phyloP scores from a whole-genome alignment of 2,329 filamentous ascomycete species.

The Neofusicoccum umdonicola region DNA sequence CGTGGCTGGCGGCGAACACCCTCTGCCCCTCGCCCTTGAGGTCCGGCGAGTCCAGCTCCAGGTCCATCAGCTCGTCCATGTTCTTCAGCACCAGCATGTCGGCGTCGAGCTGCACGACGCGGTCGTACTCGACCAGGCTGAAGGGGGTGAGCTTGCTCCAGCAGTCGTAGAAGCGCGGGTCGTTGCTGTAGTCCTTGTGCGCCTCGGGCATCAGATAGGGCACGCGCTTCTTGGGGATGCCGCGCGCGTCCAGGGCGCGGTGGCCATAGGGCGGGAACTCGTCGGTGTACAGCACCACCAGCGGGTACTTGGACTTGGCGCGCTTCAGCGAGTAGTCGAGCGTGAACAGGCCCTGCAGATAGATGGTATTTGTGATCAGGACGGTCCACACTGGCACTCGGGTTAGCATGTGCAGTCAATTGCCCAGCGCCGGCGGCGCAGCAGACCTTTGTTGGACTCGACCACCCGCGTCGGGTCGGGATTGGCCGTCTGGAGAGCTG shows the following conservation, averaged over 20 bases:
- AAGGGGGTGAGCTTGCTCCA: conserved; percentile 87
- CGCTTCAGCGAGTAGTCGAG: conserved; percentile 74
- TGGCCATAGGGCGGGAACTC: conserved; percentile 68
- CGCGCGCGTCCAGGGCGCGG: conserved; percentile 64
- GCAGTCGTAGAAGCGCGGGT: conserved; percentile 84
- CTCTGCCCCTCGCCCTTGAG: conserved; percentile 54
- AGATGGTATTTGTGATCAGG: conserved; percentile 79
- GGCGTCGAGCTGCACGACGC: conserved; percentile 80
- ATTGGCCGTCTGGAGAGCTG: conserved; percentile 18
- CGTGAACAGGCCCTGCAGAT: conserved; percentile 78
- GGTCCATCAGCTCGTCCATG: conserved; percentile 91
- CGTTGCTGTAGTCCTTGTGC: conserved; percentile 67
- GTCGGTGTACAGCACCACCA: conserved; percentile 81
- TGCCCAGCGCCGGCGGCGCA: not conserved
- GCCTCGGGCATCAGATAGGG: conserved; percentile 68
- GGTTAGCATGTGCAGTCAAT: conserved; percentile 7
- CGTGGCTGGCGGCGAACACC: conserved; percentile 81
- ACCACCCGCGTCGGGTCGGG: conserved; percentile 28
- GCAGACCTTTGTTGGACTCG: conserved; percentile 37
- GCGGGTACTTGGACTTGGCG: conserved; percentile 66
- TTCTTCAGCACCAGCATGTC: conserved; percentile 83
- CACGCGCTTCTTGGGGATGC: conserved; percentile 68
- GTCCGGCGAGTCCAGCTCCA: conserved; percentile 63
- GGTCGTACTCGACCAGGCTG: conserved; percentile 70
- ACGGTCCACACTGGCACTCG: conserved; percentile 71